Conservation (phyloP, 768 basidiomycete species). For the Mycena olivaceomarginata region DNA sequence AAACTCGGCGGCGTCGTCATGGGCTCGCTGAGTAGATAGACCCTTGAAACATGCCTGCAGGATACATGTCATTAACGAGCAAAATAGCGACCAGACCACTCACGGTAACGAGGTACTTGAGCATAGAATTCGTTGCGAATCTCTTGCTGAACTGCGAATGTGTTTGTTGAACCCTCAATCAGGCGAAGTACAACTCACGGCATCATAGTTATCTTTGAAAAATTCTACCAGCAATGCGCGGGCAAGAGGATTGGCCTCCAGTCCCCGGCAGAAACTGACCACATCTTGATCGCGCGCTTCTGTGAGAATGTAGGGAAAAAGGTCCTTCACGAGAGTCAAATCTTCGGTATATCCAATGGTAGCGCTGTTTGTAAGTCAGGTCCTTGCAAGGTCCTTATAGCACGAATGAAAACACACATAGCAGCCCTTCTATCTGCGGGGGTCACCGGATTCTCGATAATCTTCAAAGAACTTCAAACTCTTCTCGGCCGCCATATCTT, state of each 20-base stretch:
- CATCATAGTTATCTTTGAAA: slow-evolving; percentile 69
- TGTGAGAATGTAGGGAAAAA: slow-evolving; percentile 73
- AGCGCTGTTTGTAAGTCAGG: slow-evolving; percentile 58
- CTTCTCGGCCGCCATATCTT: slow-evolving; percentile 80
- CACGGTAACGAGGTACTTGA: slow-evolving; percentile 33
- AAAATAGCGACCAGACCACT: not conserved
- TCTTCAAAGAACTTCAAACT: slow-evolving; percentile 84
- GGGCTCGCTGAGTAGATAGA: slow-evolving; percentile 70
- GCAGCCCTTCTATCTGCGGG: slow-evolving; percentile 72
- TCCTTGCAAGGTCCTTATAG: not conserved
- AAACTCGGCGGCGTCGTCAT: slow-evolving; percentile 68
- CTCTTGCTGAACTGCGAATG: slow-evolving; percentile 61
- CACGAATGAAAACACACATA: slow-evolving; percentile 66
- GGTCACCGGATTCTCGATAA: slow-evolving; percentile 83
- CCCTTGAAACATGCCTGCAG: slow-evolving; percentile 12
- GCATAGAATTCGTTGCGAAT: slow-evolving; percentile 67
- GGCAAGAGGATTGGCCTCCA: slow-evolving; percentile 63
- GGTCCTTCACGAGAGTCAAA: slow-evolving; percentile 72
- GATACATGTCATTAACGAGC: not conserved
- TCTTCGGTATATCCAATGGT: slow-evolving; percentile 80
- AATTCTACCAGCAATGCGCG: slow-evolving; percentile 64
- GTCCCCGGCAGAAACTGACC: slow-evolving; percentile 62
- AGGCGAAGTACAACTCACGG: slow-evolving; percentile 48
- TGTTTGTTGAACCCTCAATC: not conserved
- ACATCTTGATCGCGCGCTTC: slow-evolving; percentile 63